Percentiles rank a stretch among this genome's conserved stretches.
phyloP scores from a whole-genome alignment of 2,329 filamentous ascomycete genomes.

The Penicillium sp. region DNA sequence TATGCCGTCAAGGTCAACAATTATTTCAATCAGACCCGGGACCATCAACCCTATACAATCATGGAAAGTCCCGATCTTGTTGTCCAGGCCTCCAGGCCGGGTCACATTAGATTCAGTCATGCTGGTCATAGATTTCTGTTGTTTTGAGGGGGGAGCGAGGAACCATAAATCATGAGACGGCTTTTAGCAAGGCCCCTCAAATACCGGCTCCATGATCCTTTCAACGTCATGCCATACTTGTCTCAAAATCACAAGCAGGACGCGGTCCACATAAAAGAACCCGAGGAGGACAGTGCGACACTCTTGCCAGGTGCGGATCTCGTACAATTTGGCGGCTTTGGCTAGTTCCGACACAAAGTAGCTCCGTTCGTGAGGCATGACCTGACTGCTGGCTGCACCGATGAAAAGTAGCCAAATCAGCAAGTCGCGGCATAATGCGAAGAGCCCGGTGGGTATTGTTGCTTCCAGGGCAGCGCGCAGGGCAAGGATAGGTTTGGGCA shows the following conservation, averaged over 20 bases:
- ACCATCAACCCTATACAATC: too few species aligned
- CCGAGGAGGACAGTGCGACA: constrained; percentile 25
- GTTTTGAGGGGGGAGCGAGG: background rate
- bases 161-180: too few species aligned
- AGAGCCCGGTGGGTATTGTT: constrained; percentile 29
- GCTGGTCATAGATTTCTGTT: background rate
- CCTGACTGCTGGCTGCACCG: constrained; percentile 28
- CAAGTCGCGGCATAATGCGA: constrained; percentile 28
- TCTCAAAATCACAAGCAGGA: constrained; percentile 26
- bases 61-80: too few species aligned
- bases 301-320: constrained; percentile 30
- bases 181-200: background rate
- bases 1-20: too few species aligned
- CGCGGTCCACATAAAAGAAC: constrained; percentile 35
- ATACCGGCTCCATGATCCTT: constrained; percentile 11
- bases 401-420: constrained; percentile 36
- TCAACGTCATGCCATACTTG: constrained; percentile 31
- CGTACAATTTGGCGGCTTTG: constrained; percentile 22
- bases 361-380: constrained; percentile 21
- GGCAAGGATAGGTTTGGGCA: constrained; percentile 30
- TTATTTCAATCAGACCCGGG: too few species aligned
- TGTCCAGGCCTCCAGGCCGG: too few species aligned
- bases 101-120: too few species aligned
- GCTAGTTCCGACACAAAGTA: constrained; percentile 32
- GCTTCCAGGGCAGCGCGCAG: constrained; percentile 29